These are phyloP conservation scores for Apostasia shenzhenica DNA, from an alignment of 106 monocot species.

Conservation along the genomic window DNA sequence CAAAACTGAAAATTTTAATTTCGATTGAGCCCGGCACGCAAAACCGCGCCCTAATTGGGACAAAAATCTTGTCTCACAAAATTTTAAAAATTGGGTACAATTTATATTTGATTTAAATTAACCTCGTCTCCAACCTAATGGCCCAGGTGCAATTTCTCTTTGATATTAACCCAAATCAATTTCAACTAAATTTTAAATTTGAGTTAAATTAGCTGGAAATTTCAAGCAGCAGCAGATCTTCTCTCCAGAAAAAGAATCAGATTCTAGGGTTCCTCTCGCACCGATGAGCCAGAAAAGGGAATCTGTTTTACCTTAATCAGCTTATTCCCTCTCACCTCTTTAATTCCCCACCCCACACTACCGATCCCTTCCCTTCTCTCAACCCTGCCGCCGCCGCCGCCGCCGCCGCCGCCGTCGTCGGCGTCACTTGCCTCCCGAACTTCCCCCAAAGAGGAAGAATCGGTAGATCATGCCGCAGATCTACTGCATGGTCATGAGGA, in stretches of 20 bases:
- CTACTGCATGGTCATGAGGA: slow-evolving; percentile 73
- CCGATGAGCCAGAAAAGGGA: background rate
- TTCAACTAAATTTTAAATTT: too few relatives aligned
- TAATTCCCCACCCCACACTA: background rate
- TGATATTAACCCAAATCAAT: too few relatives aligned
- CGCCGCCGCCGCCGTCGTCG: background rate
- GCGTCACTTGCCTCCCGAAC: background rate
- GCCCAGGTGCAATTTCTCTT: too few relatives aligned
- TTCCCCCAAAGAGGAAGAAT: background rate
- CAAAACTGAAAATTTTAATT: too few relatives aligned
- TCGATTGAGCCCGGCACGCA: too few relatives aligned
- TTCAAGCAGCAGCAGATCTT: background rate
- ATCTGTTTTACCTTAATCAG: background rate
- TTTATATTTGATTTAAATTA: too few relatives aligned
- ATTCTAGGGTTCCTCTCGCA: background rate
- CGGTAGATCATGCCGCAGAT: slow-evolving; percentile 23
- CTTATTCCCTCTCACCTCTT: background rate
- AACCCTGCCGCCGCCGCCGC: background rate
- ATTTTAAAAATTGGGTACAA: too few relatives aligned
- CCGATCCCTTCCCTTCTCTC: background rate
- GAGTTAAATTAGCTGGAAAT: too few relatives aligned
- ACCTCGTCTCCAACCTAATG: too few relatives aligned
- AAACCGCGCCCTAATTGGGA: too few relatives aligned
- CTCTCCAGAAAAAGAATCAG: slow-evolving; percentile 1
- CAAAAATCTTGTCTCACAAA: too few relatives aligned